A percentile compares a stretch with the other conserved stretches of the same genome.
Evolutionary conservation across 495 filamentous ascomycete genomes (phyloP).

Genomic region (Rusavskia elegans): DNA sequence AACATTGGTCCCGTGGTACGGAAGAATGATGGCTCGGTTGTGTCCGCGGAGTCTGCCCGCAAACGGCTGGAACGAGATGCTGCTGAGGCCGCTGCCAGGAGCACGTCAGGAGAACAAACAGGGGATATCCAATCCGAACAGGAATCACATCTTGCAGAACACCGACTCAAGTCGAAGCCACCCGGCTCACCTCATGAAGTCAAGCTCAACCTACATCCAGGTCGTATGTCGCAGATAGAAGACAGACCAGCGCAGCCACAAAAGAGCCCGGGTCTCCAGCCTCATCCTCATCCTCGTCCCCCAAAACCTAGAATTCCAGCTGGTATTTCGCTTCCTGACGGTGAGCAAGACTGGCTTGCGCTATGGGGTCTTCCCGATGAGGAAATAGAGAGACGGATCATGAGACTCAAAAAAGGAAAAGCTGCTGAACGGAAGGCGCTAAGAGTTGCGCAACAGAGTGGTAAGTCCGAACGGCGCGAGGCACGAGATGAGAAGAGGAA

Average conservation of each 20-base stretch:
- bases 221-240: neutral
- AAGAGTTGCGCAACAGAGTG: conserved; percentile 15
- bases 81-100: conserved; percentile 5
- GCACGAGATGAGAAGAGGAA: conserved; percentile 16
- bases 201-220: too few species aligned
- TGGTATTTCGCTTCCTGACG: conserved; percentile 14
- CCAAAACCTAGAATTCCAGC: conserved; percentile 19
- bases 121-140: too few species aligned
- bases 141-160: too few species aligned
- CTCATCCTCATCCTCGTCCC: conserved; percentile 14
- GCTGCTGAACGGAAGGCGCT: conserved; percentile 14
- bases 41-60: conserved; percentile 9
- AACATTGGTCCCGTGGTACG: conserved; percentile 19
- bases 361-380: conserved; percentile 21
- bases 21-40: conserved; percentile 18
- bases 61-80: conserved; percentile 7
- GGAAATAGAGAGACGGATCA: conserved; percentile 14
- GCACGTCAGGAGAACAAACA: neutral
- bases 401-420: conserved; percentile 13
- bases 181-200: too few species aligned
- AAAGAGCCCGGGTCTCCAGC: conserved; percentile 11
- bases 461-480: conserved; percentile 14
- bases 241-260: conserved; percentile 18
- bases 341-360: conserved; percentile 19
- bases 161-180: too few species aligned